Conservation (phyloP, 805 yeast genomes). For the Saccharomycopsis fibuligera region DNA sequence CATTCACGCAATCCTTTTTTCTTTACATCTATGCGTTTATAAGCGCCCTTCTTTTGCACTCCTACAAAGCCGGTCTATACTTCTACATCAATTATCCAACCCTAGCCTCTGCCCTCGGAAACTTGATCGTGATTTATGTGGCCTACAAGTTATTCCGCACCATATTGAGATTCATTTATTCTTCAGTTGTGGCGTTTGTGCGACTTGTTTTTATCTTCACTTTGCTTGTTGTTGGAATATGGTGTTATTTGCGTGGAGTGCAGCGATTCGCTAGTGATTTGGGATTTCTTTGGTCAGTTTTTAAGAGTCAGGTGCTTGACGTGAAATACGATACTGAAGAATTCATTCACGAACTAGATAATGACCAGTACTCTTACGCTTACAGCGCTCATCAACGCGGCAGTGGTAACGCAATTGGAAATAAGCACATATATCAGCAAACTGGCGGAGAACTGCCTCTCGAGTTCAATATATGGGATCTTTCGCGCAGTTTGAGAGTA, state of each 20-base stretch:
- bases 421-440: background rate
- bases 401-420: background rate
- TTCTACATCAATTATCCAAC: conserved; percentile 15
- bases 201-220: conserved; percentile 3
- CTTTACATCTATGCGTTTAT: conserved; percentile 3
- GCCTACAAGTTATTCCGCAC: background rate
- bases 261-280: conserved; percentile 6
- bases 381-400: background rate
- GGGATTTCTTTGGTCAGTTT: background rate
- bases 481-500: background rate
- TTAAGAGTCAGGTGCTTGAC: background rate
- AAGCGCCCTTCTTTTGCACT: conserved; percentile 4
- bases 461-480: background rate
- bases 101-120: conserved; percentile 4
- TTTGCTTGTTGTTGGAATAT: conserved; percentile 2
- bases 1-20: background rate
- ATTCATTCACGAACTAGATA: background rate
- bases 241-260: conserved; percentile 14
- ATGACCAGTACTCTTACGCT: background rate
- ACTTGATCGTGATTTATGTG: conserved; percentile 2
- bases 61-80: conserved; percentile 9
- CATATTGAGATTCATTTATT: background rate
- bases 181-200: conserved; percentile 6
- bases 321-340: background rate
- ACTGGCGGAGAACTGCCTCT: no score